These are phyloP conservation scores for Ceratobasidium sp. DNA, from an alignment of 1,284 basidiomycete genomes.

Conservation along the genomic window DNA sequence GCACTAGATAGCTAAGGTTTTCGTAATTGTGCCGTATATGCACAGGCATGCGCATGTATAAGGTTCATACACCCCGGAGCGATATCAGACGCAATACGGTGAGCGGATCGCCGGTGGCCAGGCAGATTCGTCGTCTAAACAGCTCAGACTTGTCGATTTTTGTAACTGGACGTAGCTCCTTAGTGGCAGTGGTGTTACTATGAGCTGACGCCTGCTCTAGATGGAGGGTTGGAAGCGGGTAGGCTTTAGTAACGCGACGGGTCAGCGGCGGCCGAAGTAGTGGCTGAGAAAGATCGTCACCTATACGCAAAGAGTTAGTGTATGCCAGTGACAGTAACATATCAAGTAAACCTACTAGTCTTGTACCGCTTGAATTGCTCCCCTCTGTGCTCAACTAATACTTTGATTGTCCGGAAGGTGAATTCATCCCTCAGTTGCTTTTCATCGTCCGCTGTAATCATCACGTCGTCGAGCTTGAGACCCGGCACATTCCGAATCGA, in stretches of 20 bases:
- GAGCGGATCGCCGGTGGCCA: neutral
- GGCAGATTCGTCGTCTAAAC: neutral
- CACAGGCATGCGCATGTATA: conserved; percentile 8
- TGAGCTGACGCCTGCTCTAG: too few relatives aligned
- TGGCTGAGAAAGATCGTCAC: too few relatives aligned
- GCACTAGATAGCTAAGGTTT: neutral
- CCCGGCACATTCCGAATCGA: too few relatives aligned
- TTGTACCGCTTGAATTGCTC: neutral
- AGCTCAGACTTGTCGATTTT: too few relatives aligned
- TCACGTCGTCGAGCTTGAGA: neutral
- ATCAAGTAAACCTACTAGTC: neutral
- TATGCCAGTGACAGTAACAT: too few relatives aligned
- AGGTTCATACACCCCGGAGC: neutral
- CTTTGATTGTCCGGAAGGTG: neutral
- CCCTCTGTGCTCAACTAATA: neutral
- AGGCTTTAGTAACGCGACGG: too few relatives aligned
- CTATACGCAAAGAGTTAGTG: neutral
- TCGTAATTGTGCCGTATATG: neutral
- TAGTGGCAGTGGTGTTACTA: too few relatives aligned
- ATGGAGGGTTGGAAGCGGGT: too few relatives aligned
- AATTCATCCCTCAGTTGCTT: neutral
- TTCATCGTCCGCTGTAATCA: neutral
- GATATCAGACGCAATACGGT: neutral
- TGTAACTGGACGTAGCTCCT: too few relatives aligned
- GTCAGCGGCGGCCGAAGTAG: too few relatives aligned